Conservation (phyloP, 495 filamentous ascomycete genomes). For the Tuber umbilicatum region DNA sequence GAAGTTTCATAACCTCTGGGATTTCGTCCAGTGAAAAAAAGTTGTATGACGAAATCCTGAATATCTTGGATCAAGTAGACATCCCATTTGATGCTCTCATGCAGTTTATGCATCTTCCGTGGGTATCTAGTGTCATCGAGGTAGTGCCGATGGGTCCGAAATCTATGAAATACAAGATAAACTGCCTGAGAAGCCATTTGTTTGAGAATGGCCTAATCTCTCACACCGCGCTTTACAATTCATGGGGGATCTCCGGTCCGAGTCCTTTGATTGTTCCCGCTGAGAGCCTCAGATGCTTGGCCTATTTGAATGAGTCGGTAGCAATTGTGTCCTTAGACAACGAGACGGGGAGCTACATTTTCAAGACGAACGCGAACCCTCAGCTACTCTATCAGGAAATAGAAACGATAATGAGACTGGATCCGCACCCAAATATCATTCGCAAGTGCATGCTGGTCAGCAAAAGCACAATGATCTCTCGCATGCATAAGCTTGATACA, state of each 20-base stretch:
- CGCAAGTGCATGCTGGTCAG: constrained; percentile 15
- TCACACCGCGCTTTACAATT: constrained; percentile 16
- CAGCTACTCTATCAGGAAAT: constrained; percentile 23
- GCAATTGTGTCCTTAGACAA: constrained; percentile 10
- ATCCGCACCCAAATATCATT: constrained; percentile 25
- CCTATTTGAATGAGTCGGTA: constrained; percentile 29
- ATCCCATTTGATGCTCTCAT: constrained; percentile 7
- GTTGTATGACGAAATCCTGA: constrained; percentile 14
- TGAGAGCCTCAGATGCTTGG: background rate
- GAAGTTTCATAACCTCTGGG: constrained; percentile 15
- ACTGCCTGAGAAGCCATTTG: background rate
- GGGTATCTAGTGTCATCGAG: background rate
- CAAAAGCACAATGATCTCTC: constrained; percentile 15
- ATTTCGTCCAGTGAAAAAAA: background rate
- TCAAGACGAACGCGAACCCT: constrained; percentile 23
- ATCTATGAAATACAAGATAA: background rate
- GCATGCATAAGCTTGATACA: constrained; percentile 13
- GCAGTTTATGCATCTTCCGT: background rate
- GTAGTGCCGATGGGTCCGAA: background rate
- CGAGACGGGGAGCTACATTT: constrained; percentile 10
- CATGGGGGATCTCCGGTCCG: constrained; percentile 13
- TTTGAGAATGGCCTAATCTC: constrained; percentile 11
- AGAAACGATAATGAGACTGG: constrained; percentile 12
- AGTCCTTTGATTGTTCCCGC: constrained; percentile 12
- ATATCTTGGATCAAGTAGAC: constrained; percentile 9